Evolutionary conservation across 2,329 filamentous ascomycete species (phyloP).

Genomic region (Fusarium goolgardi): DNA sequence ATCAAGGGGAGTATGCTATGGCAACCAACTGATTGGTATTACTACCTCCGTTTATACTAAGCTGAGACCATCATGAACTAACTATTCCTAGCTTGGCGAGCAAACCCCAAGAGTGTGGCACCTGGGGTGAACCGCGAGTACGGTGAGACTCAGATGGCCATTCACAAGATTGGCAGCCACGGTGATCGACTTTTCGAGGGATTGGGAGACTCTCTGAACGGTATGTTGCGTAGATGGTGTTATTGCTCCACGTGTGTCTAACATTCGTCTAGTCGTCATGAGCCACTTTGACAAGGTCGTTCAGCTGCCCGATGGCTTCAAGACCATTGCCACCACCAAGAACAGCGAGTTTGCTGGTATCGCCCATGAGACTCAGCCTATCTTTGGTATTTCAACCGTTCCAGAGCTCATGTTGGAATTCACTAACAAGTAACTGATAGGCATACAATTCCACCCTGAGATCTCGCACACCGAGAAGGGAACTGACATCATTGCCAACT

Average conservation of each 20-base stretch:
- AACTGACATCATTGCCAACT: constrained; percentile 76
- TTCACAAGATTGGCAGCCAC: constrained; percentile 68
- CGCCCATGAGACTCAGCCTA: constrained; percentile 74
- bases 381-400: constrained; percentile 65
- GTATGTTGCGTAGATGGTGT: background rate
- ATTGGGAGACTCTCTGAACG: constrained; percentile 68
- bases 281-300: constrained; percentile 88
- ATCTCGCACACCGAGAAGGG: constrained; percentile 66
- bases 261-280: constrained; percentile 72
- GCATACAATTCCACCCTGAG: constrained; percentile 92
- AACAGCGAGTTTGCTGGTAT: constrained; percentile 87
- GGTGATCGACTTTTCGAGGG: constrained; percentile 84
- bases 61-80: constrained; percentile 67
- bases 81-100: constrained; percentile 53
- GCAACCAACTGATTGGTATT: constrained; percentile 9
- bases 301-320: constrained; percentile 76
- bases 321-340: constrained; percentile 76
- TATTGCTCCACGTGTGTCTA: background rate
- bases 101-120: constrained; percentile 36
- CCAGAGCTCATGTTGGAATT: background rate
- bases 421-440: constrained; percentile 39
- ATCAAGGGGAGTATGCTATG: constrained; percentile 47
- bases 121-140: constrained; percentile 29
- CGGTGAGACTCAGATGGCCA: constrained; percentile 57
- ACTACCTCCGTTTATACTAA: constrained; percentile 67